A percentile compares a stretch with the other conserved stretches of the same genome.
phyloP scores from a whole-genome alignment of 73 alveolate genomes.

The Durusdinium trenchii region DNA sequence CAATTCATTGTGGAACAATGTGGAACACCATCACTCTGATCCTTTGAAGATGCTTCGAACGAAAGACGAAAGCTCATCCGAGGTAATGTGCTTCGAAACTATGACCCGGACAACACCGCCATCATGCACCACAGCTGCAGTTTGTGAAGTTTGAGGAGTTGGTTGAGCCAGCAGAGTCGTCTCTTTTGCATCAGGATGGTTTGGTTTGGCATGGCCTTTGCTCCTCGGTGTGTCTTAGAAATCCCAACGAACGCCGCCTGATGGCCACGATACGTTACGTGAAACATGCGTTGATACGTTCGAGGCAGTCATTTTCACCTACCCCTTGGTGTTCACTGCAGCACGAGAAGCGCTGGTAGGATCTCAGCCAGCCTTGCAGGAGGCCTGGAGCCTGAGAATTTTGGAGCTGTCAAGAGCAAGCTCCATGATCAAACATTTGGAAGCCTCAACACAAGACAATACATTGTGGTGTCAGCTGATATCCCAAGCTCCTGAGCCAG shows the following conservation, averaged over 20 bases:
- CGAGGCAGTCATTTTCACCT: constrained; percentile 83
- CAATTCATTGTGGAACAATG: too few species aligned
- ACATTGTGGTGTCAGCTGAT: background rate
- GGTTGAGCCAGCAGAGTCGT: too few species aligned
- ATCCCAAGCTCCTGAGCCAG: too few species aligned
- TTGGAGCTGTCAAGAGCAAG: background rate
- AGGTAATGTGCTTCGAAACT: constrained; percentile 75
- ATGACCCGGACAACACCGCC: constrained; percentile 62
- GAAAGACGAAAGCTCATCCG: too few species aligned
- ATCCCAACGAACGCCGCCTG: background rate
- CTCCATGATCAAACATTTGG: background rate
- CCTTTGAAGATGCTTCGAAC: too few species aligned
- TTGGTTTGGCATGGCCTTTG: constrained; percentile 84
- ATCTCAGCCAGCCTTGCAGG: constrained; percentile 56
- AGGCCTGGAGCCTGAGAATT: background rate
- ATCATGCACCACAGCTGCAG: constrained; percentile 29
- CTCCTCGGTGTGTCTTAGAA: constrained; percentile 1
- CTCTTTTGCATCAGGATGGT: constrained; percentile 56
- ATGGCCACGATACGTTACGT: background rate
- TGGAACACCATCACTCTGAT: too few species aligned
- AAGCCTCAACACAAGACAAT: background rate
- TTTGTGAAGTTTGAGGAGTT: background rate
- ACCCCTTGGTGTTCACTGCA: constrained; percentile 85
- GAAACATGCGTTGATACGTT: background rate
- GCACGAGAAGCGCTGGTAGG: constrained; percentile 73